Conservation (phyloP, 768 basidiomycete species). For the Tremella yokohamensis region DNA sequence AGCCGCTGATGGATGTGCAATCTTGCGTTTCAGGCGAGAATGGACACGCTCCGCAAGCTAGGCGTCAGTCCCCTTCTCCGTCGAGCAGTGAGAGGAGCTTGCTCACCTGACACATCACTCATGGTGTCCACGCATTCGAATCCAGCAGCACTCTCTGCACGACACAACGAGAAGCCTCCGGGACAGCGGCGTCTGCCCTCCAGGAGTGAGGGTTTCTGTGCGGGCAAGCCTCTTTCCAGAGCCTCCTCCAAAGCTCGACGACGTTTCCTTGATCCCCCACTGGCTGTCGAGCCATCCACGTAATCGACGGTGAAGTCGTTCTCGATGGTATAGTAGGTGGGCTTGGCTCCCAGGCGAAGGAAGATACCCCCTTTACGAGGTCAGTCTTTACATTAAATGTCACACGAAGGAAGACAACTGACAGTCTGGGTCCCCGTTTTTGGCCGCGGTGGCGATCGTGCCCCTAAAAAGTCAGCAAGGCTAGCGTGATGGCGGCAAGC, state of each 20-base stretch:
- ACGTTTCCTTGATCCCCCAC: neutral
- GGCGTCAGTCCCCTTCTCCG: neutral
- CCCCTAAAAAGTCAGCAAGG: slow-evolving; percentile 4
- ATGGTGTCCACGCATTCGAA: slow-evolving; percentile 9
- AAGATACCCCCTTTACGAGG: slow-evolving; percentile 5
- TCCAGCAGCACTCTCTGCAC: neutral
- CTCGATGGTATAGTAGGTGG: slow-evolving; percentile 13
- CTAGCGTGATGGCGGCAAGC: neutral
- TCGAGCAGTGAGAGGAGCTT: neutral
- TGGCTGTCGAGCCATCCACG: neutral
- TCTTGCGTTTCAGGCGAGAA: neutral
- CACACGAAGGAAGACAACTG: neutral
- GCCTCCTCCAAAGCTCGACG: slow-evolving; percentile 1
- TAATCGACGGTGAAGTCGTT: slow-evolving; percentile 14
- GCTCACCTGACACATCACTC: slow-evolving; percentile 5
- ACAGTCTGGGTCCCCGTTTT: slow-evolving; percentile 2
- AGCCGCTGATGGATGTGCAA: slow-evolving; percentile 5
- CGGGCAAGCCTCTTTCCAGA: neutral
- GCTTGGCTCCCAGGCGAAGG: slow-evolving; percentile 1
- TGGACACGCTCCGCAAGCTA: slow-evolving; percentile 7
- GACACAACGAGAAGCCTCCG: slow-evolving; percentile 2
- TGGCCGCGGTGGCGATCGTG: neutral
- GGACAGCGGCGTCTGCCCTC: neutral
- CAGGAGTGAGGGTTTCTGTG: neutral
- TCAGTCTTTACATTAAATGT: neutral